Base-by-base conservation (phyloP, 2,329 filamentous ascomycete species). In the Beauveria medogensis region DNA sequence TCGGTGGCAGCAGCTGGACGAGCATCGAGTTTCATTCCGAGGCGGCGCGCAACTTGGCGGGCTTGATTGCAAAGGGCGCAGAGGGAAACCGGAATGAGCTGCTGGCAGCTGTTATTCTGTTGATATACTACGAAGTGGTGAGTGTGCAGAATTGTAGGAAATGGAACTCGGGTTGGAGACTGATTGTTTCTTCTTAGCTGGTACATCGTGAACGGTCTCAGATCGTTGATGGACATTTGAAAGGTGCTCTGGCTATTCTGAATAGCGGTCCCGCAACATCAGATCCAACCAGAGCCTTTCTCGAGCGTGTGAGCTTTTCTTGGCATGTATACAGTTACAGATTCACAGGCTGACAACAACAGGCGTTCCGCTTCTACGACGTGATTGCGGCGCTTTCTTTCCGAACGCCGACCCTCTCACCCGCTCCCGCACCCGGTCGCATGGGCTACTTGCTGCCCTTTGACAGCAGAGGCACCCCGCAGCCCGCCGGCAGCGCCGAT, bases 351-450 rank as follows among this genome's bases (percentile, higher is more conserved):
- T 59, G 5, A 59, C 28, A 3, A 12, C 57, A 34, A 34, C 59
- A 86, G 83, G 83, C 83, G 1, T 87, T 87, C 65, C 79, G 82
- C 6, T 87, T 86, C 66, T 86, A 87, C 71, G 84, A 87, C 67
- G 84, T 87, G 24, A 86, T 86, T 60, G 80, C 83, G 6, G 83
- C 84, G 1, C 72, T 87, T 34, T 87, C 84, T 0, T 78, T 86
- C 55, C 83, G 82, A 59, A 84, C 81, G 14, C 75, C 82, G 5
- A 83, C 83, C 2, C 74, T 85, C 14, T 81, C 81, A 1, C 77
- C 74, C 14, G 75, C 79, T 3, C 78, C 80, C 2, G 76, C 77
- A 14, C 74, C 76, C 5, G 76, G 77, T 18, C 75, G 77, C 26
- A 73, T 81, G 2, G 69, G 78, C 3, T 78, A 79, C 1, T 73